Conservation (phyloP, 495 filamentous ascomycete species). For the Aspergillus leporis region DNA sequence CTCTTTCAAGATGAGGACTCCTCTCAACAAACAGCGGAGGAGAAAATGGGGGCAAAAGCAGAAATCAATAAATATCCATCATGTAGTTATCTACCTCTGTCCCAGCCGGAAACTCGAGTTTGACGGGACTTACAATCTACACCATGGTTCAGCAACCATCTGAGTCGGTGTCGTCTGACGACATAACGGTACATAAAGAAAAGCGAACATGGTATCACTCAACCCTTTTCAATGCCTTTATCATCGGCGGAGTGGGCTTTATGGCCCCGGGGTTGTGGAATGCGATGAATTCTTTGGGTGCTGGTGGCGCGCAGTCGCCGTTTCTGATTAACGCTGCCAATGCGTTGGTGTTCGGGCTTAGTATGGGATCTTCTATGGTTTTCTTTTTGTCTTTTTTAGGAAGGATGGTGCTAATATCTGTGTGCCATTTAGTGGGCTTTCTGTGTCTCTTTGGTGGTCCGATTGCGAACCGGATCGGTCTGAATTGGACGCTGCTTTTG, state of each 20-base stretch:
- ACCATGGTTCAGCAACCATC: conserved; percentile 18
- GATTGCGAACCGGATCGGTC: conserved; percentile 57
- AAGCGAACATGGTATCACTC: conserved; percentile 55
- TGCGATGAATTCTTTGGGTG: conserved; percentile 69
- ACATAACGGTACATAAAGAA: background rate
- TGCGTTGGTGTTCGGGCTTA: conserved; percentile 56
- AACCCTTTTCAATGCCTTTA: conserved; percentile 58
- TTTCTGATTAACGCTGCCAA: conserved; percentile 65
- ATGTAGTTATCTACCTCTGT: background rate
- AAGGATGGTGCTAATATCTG: background rate
- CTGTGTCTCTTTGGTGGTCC: conserved; percentile 55
- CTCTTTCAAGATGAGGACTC: conserved; percentile 4
- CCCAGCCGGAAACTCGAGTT: background rate
- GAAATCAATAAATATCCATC: background rate
- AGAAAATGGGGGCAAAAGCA: too few relatives aligned
- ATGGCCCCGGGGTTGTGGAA: conserved; percentile 42
- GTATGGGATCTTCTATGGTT: conserved; percentile 16
- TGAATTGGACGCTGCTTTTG: conserved; percentile 60
- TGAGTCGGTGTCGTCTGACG: conserved; percentile 13
- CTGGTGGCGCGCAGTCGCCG: conserved; percentile 59
- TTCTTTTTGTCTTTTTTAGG: background rate
- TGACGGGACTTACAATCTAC: background rate
- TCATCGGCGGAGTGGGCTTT: conserved; percentile 41
- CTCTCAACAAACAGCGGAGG: too few relatives aligned
- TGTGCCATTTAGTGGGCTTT: conserved; percentile 56